Conservation (phyloP, 1,284 basidiomycete species). For the Ceratobasidium sp. region DNA sequence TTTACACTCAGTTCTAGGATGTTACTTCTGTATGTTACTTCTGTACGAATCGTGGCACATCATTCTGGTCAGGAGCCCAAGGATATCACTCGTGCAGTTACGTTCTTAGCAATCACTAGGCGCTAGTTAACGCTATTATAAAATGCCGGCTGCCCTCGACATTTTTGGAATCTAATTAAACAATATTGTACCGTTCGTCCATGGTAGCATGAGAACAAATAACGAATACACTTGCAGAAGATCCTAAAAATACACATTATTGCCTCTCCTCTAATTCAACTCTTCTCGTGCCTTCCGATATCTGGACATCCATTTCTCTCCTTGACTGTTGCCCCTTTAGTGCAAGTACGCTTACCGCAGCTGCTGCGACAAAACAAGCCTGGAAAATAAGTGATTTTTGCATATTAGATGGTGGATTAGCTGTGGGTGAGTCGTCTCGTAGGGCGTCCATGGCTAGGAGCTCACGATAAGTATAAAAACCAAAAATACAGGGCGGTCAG, state of each 20-base stretch:
- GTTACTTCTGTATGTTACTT: too few relatives aligned
- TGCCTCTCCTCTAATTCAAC: neutral
- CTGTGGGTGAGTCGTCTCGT: slow-evolving; percentile 31
- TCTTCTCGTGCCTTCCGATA: neutral
- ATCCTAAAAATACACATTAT: slow-evolving; percentile 9
- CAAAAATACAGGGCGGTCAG: neutral
- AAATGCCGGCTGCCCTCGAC: too few relatives aligned
- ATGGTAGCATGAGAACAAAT: too few relatives aligned
- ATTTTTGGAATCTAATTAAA: too few relatives aligned
- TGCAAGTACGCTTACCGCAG: slow-evolving; percentile 27
- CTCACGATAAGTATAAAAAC: neutral
- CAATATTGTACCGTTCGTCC: too few relatives aligned
- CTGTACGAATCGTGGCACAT: too few relatives aligned
- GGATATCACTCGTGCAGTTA: too few relatives aligned
- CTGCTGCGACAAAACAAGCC: slow-evolving; percentile 37
- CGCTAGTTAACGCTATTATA: too few relatives aligned
- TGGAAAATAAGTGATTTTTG: slow-evolving; percentile 45
- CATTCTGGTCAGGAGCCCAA: too few relatives aligned
- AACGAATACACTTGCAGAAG: too few relatives aligned
- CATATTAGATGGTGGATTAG: slow-evolving; percentile 47
- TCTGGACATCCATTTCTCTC: slow-evolving; percentile 45
- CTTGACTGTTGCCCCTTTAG: slow-evolving; percentile 44
- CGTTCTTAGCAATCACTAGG: too few relatives aligned
- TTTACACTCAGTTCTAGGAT: too few relatives aligned
- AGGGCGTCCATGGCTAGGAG: slow-evolving; percentile 34